Evolutionary conservation across 805 yeast species (phyloP).

Genomic region (Grigorovia yakushimaensis): DNA sequence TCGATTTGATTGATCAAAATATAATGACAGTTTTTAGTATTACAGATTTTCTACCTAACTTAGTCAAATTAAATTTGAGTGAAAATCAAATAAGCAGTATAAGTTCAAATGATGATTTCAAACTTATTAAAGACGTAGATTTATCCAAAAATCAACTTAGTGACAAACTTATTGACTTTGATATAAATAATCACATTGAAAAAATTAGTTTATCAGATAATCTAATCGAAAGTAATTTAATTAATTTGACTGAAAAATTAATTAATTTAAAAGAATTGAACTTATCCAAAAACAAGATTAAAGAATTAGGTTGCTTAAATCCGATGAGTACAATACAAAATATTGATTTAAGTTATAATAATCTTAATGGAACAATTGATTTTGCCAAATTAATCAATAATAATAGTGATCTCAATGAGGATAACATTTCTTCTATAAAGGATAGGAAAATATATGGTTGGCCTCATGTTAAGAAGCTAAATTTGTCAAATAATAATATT

Average conservation of each 20-base stretch:
- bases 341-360: conserved; percentile 16
- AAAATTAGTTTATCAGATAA: conserved; percentile 11
- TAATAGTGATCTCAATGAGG: background rate
- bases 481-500: conserved; percentile 18
- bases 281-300: conserved; percentile 17
- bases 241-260: conserved; percentile 8
- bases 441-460: conserved; percentile 11
- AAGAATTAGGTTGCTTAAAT: conserved; percentile 15
- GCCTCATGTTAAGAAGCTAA: conserved; percentile 15
- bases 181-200: conserved; percentile 2
- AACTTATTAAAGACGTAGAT: conserved; percentile 11
- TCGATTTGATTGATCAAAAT: conserved; percentile 7
- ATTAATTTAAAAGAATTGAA: conserved; percentile 14
- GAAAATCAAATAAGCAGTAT: conserved; percentile 14
- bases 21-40: conserved; percentile 16
- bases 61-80: conserved; percentile 13
- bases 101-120: background rate
- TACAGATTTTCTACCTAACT: conserved; percentile 16
- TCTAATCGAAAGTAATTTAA: conserved; percentile 9
- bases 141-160: conserved; percentile 3
- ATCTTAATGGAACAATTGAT: conserved; percentile 17
- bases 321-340: conserved; percentile 9
- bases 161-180: background rate
- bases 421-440: background rate
- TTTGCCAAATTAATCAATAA: conserved; percentile 13